Conservation (phyloP, 331 rosid genomes). For the Telfairia occidentalis region DNA sequence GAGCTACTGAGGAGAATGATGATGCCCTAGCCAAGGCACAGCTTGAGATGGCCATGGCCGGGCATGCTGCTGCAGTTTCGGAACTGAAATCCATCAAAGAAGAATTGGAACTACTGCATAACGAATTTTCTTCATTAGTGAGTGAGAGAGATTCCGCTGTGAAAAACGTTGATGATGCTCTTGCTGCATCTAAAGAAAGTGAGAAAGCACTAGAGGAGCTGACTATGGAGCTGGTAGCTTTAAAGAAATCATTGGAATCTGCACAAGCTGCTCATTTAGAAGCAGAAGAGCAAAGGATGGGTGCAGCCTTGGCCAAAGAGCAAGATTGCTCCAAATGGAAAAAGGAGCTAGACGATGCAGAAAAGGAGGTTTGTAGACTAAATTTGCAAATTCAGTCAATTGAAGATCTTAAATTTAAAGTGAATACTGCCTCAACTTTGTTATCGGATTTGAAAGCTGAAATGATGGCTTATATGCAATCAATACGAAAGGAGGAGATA, state of each 20-base stretch:
- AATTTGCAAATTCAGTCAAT: conserved; percentile 54
- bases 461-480: conserved; percentile 76
- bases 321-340: conserved; percentile 87
- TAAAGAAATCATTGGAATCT: conserved; percentile 65
- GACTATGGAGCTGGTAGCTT: conserved; percentile 62
- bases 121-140: conserved; percentile 55
- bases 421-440: conserved; percentile 63
- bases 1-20: conserved; percentile 70
- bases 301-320: conserved; percentile 78
- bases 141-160: conserved; percentile 63
- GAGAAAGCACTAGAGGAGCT: conserved; percentile 82
- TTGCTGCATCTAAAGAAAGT: conserved; percentile 56
- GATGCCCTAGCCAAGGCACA: conserved; percentile 94
- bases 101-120: conserved; percentile 51
- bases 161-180: conserved; percentile 63
- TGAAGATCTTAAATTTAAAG: conserved; percentile 75
- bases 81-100: conserved; percentile 67
- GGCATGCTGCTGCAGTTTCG: conserved; percentile 60
- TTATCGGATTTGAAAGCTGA: conserved; percentile 77
- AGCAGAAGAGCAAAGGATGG: conserved; percentile 87
- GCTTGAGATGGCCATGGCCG: conserved; percentile 86
- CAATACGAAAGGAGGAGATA: conserved; percentile 49
- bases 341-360: conserved; percentile 79
- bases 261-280: conserved; percentile 88
- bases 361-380: conserved; percentile 71